Percentiles rank a stretch among this genome's conserved stretches.
These are phyloP conservation scores for Phytophthora foliorum DNA, from an alignment of 352 stramenopile species.

Conservation along the genomic window DNA sequence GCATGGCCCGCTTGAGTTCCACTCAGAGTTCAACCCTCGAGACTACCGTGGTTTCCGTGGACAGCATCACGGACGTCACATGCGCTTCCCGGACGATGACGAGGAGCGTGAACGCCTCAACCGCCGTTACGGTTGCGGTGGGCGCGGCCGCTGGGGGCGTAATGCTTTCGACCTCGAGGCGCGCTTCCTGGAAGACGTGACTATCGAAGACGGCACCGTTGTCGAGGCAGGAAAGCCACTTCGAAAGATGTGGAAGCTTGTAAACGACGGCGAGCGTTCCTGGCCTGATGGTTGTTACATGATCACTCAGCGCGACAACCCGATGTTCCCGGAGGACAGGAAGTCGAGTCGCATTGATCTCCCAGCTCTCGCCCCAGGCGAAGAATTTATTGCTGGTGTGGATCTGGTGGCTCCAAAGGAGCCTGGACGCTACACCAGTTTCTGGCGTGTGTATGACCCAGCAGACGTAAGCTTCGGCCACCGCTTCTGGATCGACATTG, in stretches of 20 bases:
- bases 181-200: slow-evolving; percentile 82
- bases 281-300: slow-evolving; percentile 71
- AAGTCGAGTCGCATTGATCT: slow-evolving; percentile 42
- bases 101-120: slow-evolving; percentile 1
- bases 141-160: slow-evolving; percentile 21
- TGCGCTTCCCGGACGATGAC: slow-evolving; percentile 14
- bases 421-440: slow-evolving; percentile 80
- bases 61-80: slow-evolving; percentile 13
- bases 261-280: slow-evolving; percentile 63
- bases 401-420: slow-evolving; percentile 44
- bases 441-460: slow-evolving; percentile 82
- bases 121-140: slow-evolving; percentile 15
- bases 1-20: slow-evolving; percentile 10
- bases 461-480: slow-evolving; percentile 80
- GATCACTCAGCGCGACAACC: slow-evolving; percentile 44
- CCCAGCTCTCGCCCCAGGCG: slow-evolving; percentile 38
- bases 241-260: slow-evolving; percentile 81
- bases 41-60: slow-evolving; percentile 18
- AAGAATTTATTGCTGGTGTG: slow-evolving; percentile 46
- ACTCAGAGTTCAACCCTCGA: slow-evolving; percentile 11
- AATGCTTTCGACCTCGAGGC: slow-evolving; percentile 42
- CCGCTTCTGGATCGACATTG: slow-evolving; percentile 88
- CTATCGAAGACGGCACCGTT: slow-evolving; percentile 77
- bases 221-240: slow-evolving; percentile 58
- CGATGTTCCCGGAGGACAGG: slow-evolving; percentile 41